Evolutionary conservation across 1,284 basidiomycete species (phyloP), one percentile per base, ranked within the genome.

Genomic region (Omphalotus olearius): DNA sequence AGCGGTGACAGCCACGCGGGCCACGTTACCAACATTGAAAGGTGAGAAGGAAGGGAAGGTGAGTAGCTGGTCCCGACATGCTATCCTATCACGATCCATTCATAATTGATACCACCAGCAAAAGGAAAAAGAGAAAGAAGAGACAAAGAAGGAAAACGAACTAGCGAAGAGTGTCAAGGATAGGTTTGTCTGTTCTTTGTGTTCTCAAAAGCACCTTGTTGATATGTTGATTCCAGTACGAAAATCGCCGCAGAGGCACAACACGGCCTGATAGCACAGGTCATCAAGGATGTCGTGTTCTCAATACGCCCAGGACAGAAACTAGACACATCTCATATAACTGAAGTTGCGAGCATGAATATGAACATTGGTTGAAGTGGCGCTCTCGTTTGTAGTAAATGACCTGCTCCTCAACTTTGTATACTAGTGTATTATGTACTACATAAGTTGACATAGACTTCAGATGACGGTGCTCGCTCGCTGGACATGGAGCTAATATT

Each of bases 241-340:
- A 92, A 90, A 62, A 88, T 97, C 50, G 83, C 92, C 0, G 78
- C 83, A 7, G 93, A 98, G 64, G 90, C 89, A 0, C 90, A 95
- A 61, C 93, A 97, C 61, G 94, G 92, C 1, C 79, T 97, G 52
- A 89, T 95, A 54, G 76, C 91, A 0, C 93, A 95, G 66, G 83
- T 93, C 3, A 75, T 97, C 62, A 97, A 98, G 66, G 88, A 94
- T 58, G 78, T 90, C 36, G 80, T 91, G 28, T 91, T 91, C 64
- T 90, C 87, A 6, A 76, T 78, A 62, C 78, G 84, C 42, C 83
- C 76, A 47, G 40, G 28, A 13, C 38, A 23, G 20, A 23, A 36
- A 11, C 17, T 33, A 9, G 45, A 47, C 33, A 45, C 38, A 6
- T 46, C 45, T 6, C 20, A 42, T 16, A 36, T 47, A 17, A 11